A percentile compares a stretch with the other conserved stretches of the same genome.
phyloP scores from a whole-genome alignment of 176 grass and related monocot species.

The Urochloa ruziziensis region DNA sequence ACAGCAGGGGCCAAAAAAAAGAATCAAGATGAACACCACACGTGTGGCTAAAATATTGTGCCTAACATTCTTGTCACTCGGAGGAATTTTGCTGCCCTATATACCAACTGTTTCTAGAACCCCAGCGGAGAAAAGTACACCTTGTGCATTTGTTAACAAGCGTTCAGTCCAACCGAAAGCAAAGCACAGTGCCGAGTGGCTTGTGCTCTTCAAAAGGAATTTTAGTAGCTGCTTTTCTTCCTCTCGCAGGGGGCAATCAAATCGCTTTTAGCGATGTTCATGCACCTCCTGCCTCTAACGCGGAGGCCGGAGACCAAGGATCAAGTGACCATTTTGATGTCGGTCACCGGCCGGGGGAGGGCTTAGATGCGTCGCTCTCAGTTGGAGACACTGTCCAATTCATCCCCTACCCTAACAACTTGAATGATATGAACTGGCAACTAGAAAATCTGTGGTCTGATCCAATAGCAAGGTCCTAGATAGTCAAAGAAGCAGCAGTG shows the following conservation, averaged over 20 bases:
- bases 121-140: neutral
- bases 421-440: constrained; percentile 36
- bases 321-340: constrained; percentile 4
- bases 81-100: neutral
- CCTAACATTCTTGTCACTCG: neutral
- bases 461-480: neutral
- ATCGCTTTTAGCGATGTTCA: neutral
- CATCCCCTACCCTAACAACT: neutral
- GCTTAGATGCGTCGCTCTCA: neutral
- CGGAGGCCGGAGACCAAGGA: neutral
- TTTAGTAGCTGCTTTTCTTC: neutral
- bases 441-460: constrained; percentile 12
- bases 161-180: neutral
- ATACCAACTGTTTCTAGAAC: neutral
- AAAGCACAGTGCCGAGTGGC: neutral
- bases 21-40: neutral
- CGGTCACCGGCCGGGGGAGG: constrained; percentile 2
- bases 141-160: neutral
- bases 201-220: constrained; percentile 16
- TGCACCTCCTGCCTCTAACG: neutral
- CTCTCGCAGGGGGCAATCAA: neutral
- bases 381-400: neutral
- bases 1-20: neutral
- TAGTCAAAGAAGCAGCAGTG: constrained; percentile 22
- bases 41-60: neutral